Percentiles rank a stretch among this genome's conserved stretches.
Conservation (phyloP, 352 stramenopile species). For the Phytophthora boehmeriae region DNA sequence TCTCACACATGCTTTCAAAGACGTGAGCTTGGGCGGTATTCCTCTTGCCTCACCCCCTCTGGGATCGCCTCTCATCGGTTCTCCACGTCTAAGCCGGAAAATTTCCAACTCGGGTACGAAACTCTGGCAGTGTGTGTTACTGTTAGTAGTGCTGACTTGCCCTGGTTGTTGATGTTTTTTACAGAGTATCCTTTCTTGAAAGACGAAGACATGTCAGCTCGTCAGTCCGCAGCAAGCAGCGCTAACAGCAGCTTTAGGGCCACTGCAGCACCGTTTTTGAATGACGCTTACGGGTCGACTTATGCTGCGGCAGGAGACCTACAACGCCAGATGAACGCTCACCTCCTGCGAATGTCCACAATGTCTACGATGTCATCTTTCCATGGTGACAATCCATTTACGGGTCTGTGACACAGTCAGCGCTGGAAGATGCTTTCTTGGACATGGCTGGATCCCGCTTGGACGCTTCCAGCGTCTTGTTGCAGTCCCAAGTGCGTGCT, state of each 20-base stretch:
- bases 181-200: constrained; percentile 75
- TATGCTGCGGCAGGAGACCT: constrained; percentile 35
- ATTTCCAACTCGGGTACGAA: constrained; percentile 68
- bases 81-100: constrained; percentile 62
- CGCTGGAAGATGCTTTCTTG: constrained; percentile 83
- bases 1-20: constrained; percentile 75
- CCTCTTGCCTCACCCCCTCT: constrained; percentile 38
- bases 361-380: constrained; percentile 66
- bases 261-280: constrained; percentile 29
- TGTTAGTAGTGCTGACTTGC: constrained; percentile 2
- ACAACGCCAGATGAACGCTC: constrained; percentile 53
- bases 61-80: constrained; percentile 47
- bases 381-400: constrained; percentile 64
- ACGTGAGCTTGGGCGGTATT: constrained; percentile 38
- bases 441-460: constrained; percentile 84
- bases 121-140: background rate
- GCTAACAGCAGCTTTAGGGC: constrained; percentile 23
- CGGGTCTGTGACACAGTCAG: constrained; percentile 78
- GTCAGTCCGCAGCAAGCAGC: constrained; percentile 33
- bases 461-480: constrained; percentile 73
- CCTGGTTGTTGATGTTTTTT: background rate
- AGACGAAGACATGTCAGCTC: constrained; percentile 49
- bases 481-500: constrained; percentile 40
- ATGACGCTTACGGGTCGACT: constrained; percentile 31
- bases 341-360: constrained; percentile 57